Conservation (phyloP, 75 land plant species). For the Azolla pinnata region DNA sequence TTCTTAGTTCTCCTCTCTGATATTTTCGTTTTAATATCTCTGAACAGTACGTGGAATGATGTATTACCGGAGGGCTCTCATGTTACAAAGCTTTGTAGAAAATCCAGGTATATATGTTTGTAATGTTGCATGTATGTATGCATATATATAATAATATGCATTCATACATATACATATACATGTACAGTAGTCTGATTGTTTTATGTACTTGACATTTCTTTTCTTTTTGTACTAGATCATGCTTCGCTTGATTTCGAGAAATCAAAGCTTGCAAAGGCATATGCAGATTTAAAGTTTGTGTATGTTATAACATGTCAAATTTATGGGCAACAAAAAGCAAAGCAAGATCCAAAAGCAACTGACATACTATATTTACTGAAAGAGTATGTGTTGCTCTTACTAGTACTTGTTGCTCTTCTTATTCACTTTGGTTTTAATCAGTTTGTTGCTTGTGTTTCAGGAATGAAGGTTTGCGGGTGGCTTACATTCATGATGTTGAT, state of each 20-base stretch:
- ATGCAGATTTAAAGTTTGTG: conserved; percentile 88
- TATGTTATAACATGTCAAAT: conserved; percentile 97
- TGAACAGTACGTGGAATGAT: conserved; percentile 97
- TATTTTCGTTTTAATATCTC: neutral
- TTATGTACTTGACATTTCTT: no score
- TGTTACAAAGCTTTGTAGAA: conserved; percentile 73
- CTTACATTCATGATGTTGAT: conserved; percentile 83
- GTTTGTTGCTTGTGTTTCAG: conserved; percentile 21
- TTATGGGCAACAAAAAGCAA: conserved; percentile 82
- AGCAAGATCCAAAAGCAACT: conserved; percentile 63
- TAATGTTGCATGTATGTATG: neutral
- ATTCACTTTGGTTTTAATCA: neutral
- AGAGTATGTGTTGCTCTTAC: conserved; percentile 20
- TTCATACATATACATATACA: no score
- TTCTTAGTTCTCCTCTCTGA: neutral
- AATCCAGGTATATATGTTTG: conserved; percentile 35
- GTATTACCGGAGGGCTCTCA: conserved; percentile 90
- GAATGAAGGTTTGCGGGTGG: conserved; percentile 86
- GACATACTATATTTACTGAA: conserved; percentile 83
- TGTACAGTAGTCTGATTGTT: no score
- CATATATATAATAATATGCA: neutral
- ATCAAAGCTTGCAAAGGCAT: conserved; percentile 35
- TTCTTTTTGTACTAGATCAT: neutral
- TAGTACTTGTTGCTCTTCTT: neutral
- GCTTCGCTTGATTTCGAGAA: neutral